Evolutionary conservation across 169 alveolate species (phyloP).

Genomic region (Plasmodium malariae): DNA sequence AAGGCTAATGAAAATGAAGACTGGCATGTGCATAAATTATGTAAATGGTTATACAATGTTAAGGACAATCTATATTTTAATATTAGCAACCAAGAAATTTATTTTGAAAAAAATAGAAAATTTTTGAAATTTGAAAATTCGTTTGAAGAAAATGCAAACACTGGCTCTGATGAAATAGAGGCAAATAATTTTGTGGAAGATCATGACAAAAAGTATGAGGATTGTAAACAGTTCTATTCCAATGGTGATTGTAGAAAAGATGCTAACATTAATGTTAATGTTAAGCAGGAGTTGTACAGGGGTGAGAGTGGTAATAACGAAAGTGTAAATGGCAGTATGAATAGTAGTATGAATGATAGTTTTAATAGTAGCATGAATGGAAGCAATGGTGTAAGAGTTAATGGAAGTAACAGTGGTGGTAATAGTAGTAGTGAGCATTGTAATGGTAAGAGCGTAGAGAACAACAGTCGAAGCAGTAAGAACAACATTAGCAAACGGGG

Average conservation of each 20-base stretch:
- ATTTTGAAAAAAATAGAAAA: conserved; percentile 18
- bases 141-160: conserved; percentile 5
- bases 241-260: neutral
- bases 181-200: neutral
- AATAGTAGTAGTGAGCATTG: neutral
- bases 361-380: no score
- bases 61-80: conserved; percentile 82
- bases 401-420: neutral
- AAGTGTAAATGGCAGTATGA: neutral
- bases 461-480: neutral
- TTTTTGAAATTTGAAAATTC: conserved; percentile 29
- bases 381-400: neutral
- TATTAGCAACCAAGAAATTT: conserved; percentile 61
- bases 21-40: conserved; percentile 82
- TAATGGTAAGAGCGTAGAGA: neutral
- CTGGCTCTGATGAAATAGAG: neutral
- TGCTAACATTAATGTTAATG: neutral
- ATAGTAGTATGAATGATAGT: neutral
- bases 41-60: conserved; percentile 82
- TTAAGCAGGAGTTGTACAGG: neutral
- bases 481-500: neutral
- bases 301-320: neutral
- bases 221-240: neutral
- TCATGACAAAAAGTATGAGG: neutral
- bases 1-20: conserved; percentile 71